These are phyloP conservation scores for Nowakowskiella sp. DNA, from an alignment of 192 early-diverging fungal species.

Conservation along the genomic window DNA sequence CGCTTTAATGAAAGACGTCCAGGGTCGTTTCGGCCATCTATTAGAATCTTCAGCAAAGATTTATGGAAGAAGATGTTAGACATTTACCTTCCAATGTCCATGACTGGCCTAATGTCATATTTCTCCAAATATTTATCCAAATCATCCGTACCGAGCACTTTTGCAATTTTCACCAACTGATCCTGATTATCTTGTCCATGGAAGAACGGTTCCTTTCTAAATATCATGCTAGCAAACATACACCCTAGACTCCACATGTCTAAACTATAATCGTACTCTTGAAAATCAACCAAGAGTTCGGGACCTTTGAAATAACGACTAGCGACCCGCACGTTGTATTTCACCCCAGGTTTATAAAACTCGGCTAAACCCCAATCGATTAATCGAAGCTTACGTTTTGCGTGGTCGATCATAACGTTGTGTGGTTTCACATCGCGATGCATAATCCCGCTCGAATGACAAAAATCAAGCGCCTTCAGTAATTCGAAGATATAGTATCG, in stretches of 20 bases:
- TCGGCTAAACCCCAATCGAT: slow-evolving; percentile 91
- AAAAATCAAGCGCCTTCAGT: slow-evolving; percentile 79
- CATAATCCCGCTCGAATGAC: slow-evolving; percentile 87
- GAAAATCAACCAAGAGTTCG: slow-evolving; percentile 82
- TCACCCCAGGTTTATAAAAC: slow-evolving; percentile 82
- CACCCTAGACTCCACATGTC: slow-evolving; percentile 91
- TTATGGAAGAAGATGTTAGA: too few species aligned
- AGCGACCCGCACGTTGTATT: slow-evolving; percentile 87
- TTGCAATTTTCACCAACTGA: slow-evolving; percentile 87
- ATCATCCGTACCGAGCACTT: slow-evolving; percentile 83
- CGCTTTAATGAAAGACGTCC: slow-evolving; percentile 62
- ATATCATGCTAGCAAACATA: slow-evolving; percentile 94
- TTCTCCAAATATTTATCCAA: slow-evolving; percentile 73
- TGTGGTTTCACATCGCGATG: slow-evolving; percentile 90
- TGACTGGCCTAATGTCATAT: slow-evolving; percentile 72
- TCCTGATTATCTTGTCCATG: slow-evolving; percentile 72
- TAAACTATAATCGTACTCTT: slow-evolving; percentile 82
- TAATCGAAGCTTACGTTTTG: slow-evolving; percentile 69
- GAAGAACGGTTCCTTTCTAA: slow-evolving; percentile 91
- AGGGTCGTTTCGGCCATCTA: slow-evolving; percentile 66
- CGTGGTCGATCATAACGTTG: slow-evolving; percentile 91
- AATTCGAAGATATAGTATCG: slow-evolving; percentile 83
- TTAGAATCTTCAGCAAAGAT: slow-evolving; percentile 12
- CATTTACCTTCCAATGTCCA: too few species aligned
- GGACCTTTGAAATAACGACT: slow-evolving; percentile 90